These are phyloP conservation scores for Trapa incisa DNA, from an alignment of 345 rosid species.

Conservation along the genomic window DNA sequence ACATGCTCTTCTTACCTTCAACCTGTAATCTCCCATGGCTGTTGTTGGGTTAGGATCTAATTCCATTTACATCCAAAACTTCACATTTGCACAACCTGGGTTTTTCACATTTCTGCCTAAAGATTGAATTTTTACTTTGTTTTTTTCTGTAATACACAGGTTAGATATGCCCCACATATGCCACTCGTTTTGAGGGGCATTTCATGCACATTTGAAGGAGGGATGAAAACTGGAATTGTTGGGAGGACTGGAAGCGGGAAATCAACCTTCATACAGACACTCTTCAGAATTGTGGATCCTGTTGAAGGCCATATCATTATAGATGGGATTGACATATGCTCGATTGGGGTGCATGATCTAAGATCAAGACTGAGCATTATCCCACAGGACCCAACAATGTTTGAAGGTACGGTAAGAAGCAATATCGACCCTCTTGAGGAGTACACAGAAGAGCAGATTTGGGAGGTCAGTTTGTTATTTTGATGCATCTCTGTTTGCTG, in stretches of 20 bases:
- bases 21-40: no score
- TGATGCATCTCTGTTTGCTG: background rate
- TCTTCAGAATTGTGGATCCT: constrained; percentile 80
- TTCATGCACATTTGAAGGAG: constrained; percentile 69
- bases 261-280: constrained; percentile 78
- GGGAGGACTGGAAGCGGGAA: constrained; percentile 95
- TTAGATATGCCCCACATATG: constrained; percentile 73
- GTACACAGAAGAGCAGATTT: constrained; percentile 68
- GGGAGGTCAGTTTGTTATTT: constrained; percentile 48
- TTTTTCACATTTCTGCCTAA: no score
- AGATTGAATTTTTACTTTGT: background rate
- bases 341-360: constrained; percentile 73
- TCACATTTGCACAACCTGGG: no score
- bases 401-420: constrained; percentile 75
- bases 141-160: constrained; percentile 21
- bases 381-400: constrained; percentile 96
- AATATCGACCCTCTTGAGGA: constrained; percentile 90
- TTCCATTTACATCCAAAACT: no score
- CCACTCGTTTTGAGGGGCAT: constrained; percentile 77
- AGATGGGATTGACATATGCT: constrained; percentile 53
- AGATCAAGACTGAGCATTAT: constrained; percentile 72
- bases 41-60: no score
- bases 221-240: constrained; percentile 72
- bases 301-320: constrained; percentile 52
- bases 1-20: no score